These are phyloP conservation scores for Aspergillus sclerotioniger DNA, from an alignment of 495 filamentous ascomycete species.

Conservation along the genomic window DNA sequence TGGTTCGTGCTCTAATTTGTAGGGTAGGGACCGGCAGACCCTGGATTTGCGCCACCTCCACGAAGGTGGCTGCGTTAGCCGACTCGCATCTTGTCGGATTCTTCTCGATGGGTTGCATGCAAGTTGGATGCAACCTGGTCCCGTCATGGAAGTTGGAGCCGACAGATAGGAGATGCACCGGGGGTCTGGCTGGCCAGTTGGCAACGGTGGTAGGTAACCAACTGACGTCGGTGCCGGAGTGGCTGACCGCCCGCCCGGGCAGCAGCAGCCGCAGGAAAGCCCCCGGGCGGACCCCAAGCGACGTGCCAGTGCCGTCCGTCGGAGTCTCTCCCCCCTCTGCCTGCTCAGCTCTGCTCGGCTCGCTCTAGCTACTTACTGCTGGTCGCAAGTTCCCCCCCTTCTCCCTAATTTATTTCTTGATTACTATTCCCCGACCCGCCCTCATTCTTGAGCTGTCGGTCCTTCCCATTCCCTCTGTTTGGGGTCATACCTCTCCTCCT, in stretches of 20 bases:
- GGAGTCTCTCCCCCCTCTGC: constrained; percentile 8
- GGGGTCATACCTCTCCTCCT: not conserved
- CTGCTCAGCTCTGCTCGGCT: not conserved
- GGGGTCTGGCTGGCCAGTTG: not conserved
- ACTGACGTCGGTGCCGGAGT: not conserved
- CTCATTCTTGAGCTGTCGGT: not conserved
- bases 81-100: no score
- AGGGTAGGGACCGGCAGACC: no score
- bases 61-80: no score
- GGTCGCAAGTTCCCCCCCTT: not conserved
- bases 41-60: no score
- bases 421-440: not conserved
- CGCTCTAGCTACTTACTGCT: not conserved
- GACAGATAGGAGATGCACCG: not conserved
- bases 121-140: no score
- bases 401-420: not conserved
- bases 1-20: no score
- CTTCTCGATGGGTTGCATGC: no score
- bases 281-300: constrained; percentile 3
- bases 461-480: not conserved
- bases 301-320: not conserved
- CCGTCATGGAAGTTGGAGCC: not conserved
- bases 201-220: not conserved
- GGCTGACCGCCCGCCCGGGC: constrained; percentile 18
- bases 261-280: constrained; percentile 9